Conservation (phyloP, 768 basidiomycete genomes). For the Melanogaster broomeanus region DNA sequence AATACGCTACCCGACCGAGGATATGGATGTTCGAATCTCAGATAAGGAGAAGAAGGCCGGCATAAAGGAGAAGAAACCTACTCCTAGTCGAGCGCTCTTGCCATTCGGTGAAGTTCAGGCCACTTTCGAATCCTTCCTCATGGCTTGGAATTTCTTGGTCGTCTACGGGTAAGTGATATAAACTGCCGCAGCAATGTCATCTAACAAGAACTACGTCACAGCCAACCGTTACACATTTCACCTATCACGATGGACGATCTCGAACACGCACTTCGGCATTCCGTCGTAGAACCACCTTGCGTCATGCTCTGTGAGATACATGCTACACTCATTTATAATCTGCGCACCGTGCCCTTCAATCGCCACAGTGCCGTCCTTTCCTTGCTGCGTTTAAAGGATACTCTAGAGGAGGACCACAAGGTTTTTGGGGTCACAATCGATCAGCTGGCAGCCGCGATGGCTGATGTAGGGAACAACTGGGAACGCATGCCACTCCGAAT, state of each 20-base stretch:
- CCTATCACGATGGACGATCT: constrained; percentile 92
- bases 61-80: constrained; percentile 64
- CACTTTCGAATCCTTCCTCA: constrained; percentile 82
- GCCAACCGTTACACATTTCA: constrained; percentile 86
- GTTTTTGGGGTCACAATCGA: constrained; percentile 62
- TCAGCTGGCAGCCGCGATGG: constrained; percentile 65
- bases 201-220: constrained; percentile 32
- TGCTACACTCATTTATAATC: constrained; percentile 83
- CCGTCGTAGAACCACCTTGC: constrained; percentile 66
- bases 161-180: constrained; percentile 80
- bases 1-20: constrained; percentile 90
- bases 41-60: constrained; percentile 86
- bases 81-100: constrained; percentile 58
- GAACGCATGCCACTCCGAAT: constrained; percentile 74
- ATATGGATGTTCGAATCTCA: constrained; percentile 77
- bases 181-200: background rate
- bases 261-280: constrained; percentile 83
- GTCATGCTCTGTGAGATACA: constrained; percentile 85
- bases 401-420: constrained; percentile 44
- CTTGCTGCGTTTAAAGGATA: constrained; percentile 44
- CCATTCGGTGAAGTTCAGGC: constrained; percentile 68
- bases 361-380: constrained; percentile 77
- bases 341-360: constrained; percentile 78
- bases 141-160: constrained; percentile 93
- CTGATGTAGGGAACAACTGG: constrained; percentile 86